Conservation (phyloP, 2,329 filamentous ascomycete species). For the Stachybotrys echinatus region DNA sequence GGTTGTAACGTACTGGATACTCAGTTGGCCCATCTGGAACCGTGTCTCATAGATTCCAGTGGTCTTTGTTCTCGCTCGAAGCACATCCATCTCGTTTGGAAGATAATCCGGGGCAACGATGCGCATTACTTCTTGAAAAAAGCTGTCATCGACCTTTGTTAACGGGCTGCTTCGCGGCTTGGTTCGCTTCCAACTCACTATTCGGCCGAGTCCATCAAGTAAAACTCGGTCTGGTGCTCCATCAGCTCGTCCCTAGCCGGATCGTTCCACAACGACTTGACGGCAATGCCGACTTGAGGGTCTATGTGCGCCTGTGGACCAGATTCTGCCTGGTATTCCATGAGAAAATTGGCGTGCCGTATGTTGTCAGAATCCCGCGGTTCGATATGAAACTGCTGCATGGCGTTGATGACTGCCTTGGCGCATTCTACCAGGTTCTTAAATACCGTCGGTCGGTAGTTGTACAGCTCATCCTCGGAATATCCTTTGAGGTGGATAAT, state of each 20-base stretch:
- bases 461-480: constrained; percentile 84
- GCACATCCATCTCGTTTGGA: constrained; percentile 88
- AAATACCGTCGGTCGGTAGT: constrained; percentile 95
- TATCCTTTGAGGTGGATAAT: constrained; percentile 99
- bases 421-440: constrained; percentile 98
- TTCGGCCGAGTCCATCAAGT: constrained; percentile 97
- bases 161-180: constrained; percentile 2
- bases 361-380: constrained; percentile 67
- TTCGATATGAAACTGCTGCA: constrained; percentile 86
- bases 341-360: constrained; percentile 71
- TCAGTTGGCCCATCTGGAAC: constrained; percentile 97
- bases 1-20: constrained; percentile 91
- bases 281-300: constrained; percentile 71
- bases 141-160: constrained; percentile 48
- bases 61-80: constrained; percentile 94
- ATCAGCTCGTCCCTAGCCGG: constrained; percentile 76
- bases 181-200: constrained; percentile 62
- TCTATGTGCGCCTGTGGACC: constrained; percentile 85
- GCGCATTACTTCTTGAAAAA: constrained; percentile 87
- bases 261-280: constrained; percentile 87
- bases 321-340: constrained; percentile 84
- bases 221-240: constrained; percentile 96
- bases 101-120: constrained; percentile 84
- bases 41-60: constrained; percentile 98
- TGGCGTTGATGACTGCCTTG: constrained; percentile 85